Base-by-base conservation (phyloP, 805 yeast species). In the Nakazawaea ishiwadae region DNA sequence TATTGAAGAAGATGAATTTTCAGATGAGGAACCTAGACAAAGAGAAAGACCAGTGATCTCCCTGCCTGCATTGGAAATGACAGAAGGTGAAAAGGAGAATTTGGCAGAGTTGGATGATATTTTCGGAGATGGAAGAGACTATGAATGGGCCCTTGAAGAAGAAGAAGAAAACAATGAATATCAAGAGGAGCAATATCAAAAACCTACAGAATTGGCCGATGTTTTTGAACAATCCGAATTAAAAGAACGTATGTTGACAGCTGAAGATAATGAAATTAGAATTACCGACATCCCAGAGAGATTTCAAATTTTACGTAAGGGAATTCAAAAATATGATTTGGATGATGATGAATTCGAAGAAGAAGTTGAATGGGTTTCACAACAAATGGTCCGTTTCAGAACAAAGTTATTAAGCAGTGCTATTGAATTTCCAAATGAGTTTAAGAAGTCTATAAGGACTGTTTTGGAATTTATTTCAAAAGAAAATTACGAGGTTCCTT, bases 121-220 rank as follows among this genome's bases (percentile, higher is more conserved):
- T 11, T 93, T 93, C 58, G 99, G 99, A 50, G 95, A 89, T 60
- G 99, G 99, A 39, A 89, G 81, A 49, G 97, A 91, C 56, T 93
- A 93, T 62, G 96, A 87, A 44, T 93, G 99, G 98, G 99, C 99
- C 10, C 69, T 93, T 42, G 96, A 88, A 55, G 93, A 87, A 21
- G 96, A 90, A 63, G 79, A 76, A 47, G 72, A 74, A 37, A 77
- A 66, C 44, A 80, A 77, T n/a, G 73, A 69, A 36, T 66, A 67
- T n/a, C 79, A 68, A 34, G 55, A 58, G 8, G 67, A 58, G 17
- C 45, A 44, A 58, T 18, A 46, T 4, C 42, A 44, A 8, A 60
- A 58, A 14, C 71, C 79, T 21, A 69, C 74, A 3, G 79, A 84
- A 10, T 70, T 93, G 49, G 81, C 84, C 50, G 96, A 93, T 55